These are phyloP conservation scores for Colletotrichum euphorbiae DNA, from an alignment of 2,329 filamentous ascomycete species.

Conservation along the genomic window DNA sequence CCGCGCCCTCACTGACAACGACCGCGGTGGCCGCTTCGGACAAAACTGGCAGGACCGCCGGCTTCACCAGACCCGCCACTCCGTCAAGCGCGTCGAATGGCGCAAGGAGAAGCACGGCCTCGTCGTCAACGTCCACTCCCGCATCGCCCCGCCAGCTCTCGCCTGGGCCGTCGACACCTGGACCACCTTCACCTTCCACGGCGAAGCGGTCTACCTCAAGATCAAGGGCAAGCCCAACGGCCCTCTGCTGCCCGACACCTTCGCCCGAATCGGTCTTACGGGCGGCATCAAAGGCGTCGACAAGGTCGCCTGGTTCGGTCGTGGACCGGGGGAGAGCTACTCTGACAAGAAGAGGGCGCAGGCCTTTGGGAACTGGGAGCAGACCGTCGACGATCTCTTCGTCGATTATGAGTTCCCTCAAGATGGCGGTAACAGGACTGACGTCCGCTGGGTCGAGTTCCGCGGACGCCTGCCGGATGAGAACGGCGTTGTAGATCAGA, in stretches of 20 bases:
- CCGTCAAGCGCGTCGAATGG: conserved; percentile 53
- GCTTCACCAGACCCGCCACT: conserved; percentile 58
- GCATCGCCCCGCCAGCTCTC: conserved; percentile 72
- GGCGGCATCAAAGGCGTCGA: conserved; percentile 55
- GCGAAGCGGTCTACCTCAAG: conserved; percentile 61
- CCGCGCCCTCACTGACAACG: conserved; percentile 75
- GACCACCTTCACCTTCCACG: conserved; percentile 67
- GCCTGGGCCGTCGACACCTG: conserved; percentile 67
- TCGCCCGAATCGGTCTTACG: conserved; percentile 73
- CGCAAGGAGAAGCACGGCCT: conserved; percentile 47
- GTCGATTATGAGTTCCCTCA: conserved; percentile 76
- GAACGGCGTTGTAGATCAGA: conserved; percentile 34
- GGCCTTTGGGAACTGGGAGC: conserved; percentile 64
- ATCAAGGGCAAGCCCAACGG: conserved; percentile 62
- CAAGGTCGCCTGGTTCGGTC: conserved; percentile 71
- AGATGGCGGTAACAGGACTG: conserved; percentile 73
- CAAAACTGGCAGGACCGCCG: conserved; percentile 65
- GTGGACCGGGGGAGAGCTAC: conserved; percentile 75
- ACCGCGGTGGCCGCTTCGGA: conserved; percentile 65
- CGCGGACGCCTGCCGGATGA: conserved; percentile 43
- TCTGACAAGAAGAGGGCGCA: conserved; percentile 73
- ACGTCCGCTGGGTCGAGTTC: conserved; percentile 70
- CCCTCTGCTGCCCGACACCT: conserved; percentile 62
- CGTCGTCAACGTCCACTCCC: conserved; percentile 60
- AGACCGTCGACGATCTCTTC: conserved; percentile 63